Percentiles rank a stretch among this genome's conserved stretches.
These are phyloP conservation scores for Carex pumila DNA, from an alignment of 176 grass and related monocot species.

Conservation along the genomic window DNA sequence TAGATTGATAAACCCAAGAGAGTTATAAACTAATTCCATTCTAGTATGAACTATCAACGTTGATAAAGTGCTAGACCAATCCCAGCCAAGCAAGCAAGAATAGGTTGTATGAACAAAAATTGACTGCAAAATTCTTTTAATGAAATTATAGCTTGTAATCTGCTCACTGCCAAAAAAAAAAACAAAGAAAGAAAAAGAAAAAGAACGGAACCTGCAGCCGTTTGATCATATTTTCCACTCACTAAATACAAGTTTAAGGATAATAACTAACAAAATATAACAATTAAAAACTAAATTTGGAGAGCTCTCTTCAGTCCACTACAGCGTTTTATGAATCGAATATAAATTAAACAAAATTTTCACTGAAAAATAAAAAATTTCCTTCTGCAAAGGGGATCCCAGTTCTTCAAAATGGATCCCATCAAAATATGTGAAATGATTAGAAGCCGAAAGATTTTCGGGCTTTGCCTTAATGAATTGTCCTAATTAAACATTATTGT, in stretches of 20 bases:
- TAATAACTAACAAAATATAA: not conserved
- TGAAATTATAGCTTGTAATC: too few relatives aligned
- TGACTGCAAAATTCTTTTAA: too few relatives aligned
- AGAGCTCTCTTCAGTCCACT: not conserved
- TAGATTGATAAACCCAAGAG: too few relatives aligned
- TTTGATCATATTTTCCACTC: not conserved
- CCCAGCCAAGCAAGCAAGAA: not conserved
- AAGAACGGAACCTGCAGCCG: not conserved
- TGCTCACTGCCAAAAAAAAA: too few relatives aligned
- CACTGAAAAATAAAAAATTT: not conserved
- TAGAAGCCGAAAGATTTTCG: not conserved
- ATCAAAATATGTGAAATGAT: not conserved
- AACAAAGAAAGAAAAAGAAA: too few relatives aligned
- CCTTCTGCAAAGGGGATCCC: not conserved
- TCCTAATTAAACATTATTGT: not conserved
- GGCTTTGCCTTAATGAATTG: not conserved
- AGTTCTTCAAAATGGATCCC: conserved; percentile 10
- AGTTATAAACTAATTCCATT: too few relatives aligned
- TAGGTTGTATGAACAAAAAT: too few relatives aligned
- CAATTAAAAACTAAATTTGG: not conserved
- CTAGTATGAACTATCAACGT: too few relatives aligned
- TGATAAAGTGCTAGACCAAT: not conserved
- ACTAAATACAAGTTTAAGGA: not conserved
- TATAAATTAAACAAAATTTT: not conserved
- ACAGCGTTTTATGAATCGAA: not conserved